These are phyloP conservation scores for Flaveria trinervia DNA, from an alignment of 129 eudicot species.

Conservation along the genomic window DNA sequence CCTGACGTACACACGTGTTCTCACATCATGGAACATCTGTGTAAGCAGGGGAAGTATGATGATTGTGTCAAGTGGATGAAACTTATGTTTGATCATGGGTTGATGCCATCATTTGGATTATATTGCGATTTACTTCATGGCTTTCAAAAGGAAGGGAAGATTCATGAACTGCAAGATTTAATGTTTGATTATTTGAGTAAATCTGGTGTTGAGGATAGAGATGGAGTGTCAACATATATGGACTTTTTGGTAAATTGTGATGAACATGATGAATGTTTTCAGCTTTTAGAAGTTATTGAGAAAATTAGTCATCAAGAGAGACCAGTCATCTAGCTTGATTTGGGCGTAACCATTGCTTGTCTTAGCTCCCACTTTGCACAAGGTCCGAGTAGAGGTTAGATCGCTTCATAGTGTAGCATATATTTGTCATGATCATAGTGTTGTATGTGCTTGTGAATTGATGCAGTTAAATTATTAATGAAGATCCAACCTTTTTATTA, in stretches of 20 bases:
- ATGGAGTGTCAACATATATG: slow-evolving; percentile 28
- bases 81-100: no score
- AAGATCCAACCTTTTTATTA: neutral
- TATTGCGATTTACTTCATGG: no score
- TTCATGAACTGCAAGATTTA: slow-evolving; percentile 31
- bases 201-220: slow-evolving; percentile 35
- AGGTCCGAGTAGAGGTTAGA: no score
- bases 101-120: no score
- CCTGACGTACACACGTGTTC: no score
- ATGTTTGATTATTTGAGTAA: slow-evolving; percentile 27
- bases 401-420: neutral
- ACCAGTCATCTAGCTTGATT: slow-evolving; percentile 34
- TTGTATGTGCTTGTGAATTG: slow-evolving; percentile 5
- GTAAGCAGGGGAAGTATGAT: no score
- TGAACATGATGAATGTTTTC: slow-evolving; percentile 32
- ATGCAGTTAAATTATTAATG: neutral
- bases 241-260: slow-evolving; percentile 39
- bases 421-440: neutral
- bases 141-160: slow-evolving; percentile 28
- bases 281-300: slow-evolving; percentile 39
- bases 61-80: no score
- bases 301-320: slow-evolving; percentile 30
- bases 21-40: no score
- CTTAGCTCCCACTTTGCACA: no score
- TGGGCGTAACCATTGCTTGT: no score